Evolutionary conservation across 1,139 yeast genomes (phyloP).

Genomic region (Nakaseomyces sp.): DNA sequence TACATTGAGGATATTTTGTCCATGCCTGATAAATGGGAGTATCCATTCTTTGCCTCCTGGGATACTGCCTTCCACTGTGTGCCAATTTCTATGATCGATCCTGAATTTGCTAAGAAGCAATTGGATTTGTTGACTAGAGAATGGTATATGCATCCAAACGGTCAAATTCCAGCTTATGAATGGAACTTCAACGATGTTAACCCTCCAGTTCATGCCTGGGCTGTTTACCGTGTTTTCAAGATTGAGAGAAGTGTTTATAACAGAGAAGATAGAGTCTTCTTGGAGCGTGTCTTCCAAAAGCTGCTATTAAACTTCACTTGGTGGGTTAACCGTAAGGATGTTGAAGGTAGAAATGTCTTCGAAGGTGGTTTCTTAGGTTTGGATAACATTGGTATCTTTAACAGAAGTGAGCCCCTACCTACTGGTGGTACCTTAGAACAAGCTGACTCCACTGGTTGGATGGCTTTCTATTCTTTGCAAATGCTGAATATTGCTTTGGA

Average conservation of each 20-base stretch:
- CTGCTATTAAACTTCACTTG: conserved; percentile 84
- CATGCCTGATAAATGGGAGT: conserved; percentile 95
- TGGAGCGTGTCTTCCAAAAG: conserved; percentile 89
- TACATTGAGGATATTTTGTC: conserved; percentile 84
- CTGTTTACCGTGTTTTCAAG: conserved; percentile 83
- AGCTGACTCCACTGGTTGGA: conserved; percentile 98
- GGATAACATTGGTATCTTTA: conserved; percentile 90
- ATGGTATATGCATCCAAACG: conserved; percentile 98
- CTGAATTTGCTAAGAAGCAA: conserved; percentile 87
- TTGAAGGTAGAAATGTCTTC: conserved; percentile 80
- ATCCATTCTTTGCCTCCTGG: conserved; percentile 97
- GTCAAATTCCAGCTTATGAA: conserved; percentile 96
- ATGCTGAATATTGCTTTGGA: conserved; percentile 93
- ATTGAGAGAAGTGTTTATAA: conserved; percentile 85
- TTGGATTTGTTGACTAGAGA: conserved; percentile 81
- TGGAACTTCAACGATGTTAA: conserved; percentile 96
- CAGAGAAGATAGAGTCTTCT: conserved; percentile 68
- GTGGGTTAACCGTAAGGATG: conserved; percentile 96
- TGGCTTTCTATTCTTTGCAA: conserved; percentile 88
- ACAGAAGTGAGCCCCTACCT: conserved; percentile 89
- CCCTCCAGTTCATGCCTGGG: conserved; percentile 98
- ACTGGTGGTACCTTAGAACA: conserved; percentile 90
- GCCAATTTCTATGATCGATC: conserved; percentile 92
- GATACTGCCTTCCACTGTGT: conserved; percentile 95
- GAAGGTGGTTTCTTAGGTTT: conserved; percentile 94